A percentile compares a stretch with the other conserved stretches of the same genome.
These are phyloP conservation scores for Penicillium frequentans DNA, from an alignment of 2,329 filamentous ascomycete genomes.

Conservation along the genomic window DNA sequence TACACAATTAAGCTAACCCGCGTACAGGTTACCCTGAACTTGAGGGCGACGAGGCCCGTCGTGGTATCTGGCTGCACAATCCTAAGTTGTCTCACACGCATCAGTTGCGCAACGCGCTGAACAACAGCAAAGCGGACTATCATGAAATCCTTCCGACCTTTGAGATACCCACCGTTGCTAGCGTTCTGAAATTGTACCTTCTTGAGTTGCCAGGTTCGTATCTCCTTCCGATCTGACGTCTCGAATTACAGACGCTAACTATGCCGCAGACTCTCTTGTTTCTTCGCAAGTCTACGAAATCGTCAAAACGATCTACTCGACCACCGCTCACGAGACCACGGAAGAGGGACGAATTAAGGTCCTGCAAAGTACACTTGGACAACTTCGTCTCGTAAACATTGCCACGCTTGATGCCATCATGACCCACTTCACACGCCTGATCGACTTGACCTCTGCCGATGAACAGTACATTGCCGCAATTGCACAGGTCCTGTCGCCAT, in stretches of 20 bases:
- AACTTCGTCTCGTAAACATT: slow-evolving; percentile 94
- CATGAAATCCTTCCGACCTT: slow-evolving; percentile 79
- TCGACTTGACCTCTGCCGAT: slow-evolving; percentile 94
- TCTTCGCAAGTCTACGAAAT: slow-evolving; percentile 99
- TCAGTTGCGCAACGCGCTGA: slow-evolving; percentile 76
- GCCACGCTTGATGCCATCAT: slow-evolving; percentile 97
- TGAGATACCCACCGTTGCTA: slow-evolving; percentile 91
- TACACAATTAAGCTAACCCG: neutral
- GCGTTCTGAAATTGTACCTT: slow-evolving; percentile 88
- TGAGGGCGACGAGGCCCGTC: slow-evolving; percentile 89
- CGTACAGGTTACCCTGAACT: slow-evolving; percentile 82
- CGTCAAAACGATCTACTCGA: slow-evolving; percentile 92
- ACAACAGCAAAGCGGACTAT: slow-evolving; percentile 79
- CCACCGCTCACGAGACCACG: slow-evolving; percentile 71
- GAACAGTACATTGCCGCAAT: slow-evolving; percentile 78
- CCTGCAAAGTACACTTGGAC: slow-evolving; percentile 91
- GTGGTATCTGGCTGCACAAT: slow-evolving; percentile 91
- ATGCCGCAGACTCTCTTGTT: slow-evolving; percentile 81
- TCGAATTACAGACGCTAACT: neutral
- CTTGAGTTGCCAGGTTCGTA: slow-evolving; percentile 85
- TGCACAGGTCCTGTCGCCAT: slow-evolving; percentile 74
- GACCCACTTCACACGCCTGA: slow-evolving; percentile 95
- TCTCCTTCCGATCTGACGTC: neutral
- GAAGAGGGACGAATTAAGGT: slow-evolving; percentile 83
- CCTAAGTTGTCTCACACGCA: slow-evolving; percentile 84